These are phyloP conservation scores for Aspergillus pseudonomiae DNA, from an alignment of 2,329 filamentous ascomycete genomes.

Conservation along the genomic window DNA sequence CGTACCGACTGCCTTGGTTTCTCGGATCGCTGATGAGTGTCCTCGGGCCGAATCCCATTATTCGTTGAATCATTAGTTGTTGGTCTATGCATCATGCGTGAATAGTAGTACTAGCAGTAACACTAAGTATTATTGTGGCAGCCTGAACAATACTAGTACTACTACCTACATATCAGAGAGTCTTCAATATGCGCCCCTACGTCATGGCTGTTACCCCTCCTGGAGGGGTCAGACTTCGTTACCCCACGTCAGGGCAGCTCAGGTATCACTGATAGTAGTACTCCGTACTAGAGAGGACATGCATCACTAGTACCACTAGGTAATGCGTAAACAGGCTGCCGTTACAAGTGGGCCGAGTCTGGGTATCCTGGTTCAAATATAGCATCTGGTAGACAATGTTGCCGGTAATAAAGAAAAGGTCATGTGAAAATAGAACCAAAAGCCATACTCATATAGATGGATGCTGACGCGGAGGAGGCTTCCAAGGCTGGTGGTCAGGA, in stretches of 20 bases:
- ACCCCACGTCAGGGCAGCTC: background rate
- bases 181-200: background rate
- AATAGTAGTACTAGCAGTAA: too few species aligned
- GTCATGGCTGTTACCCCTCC: background rate
- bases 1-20: background rate
- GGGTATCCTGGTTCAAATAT: background rate
- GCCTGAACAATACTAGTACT: too few species aligned
- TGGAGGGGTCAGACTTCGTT: background rate
- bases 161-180: too few species aligned
- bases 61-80: background rate
- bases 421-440: background rate
- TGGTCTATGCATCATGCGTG: too few species aligned
- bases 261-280: background rate
- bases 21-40: background rate
- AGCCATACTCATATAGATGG: background rate
- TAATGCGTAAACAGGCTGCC: background rate
- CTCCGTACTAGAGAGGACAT: background rate
- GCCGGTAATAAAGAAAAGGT: background rate
- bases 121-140: too few species aligned
- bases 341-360: background rate
- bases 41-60: too few species aligned
- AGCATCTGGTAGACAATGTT: background rate
- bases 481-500: background rate
- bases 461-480: background rate
- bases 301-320: background rate